Percentiles rank a stretch among this genome's conserved stretches.
Evolutionary conservation across 1,139 yeast species (phyloP).

Genomic region (Blastobotrys apis): DNA sequence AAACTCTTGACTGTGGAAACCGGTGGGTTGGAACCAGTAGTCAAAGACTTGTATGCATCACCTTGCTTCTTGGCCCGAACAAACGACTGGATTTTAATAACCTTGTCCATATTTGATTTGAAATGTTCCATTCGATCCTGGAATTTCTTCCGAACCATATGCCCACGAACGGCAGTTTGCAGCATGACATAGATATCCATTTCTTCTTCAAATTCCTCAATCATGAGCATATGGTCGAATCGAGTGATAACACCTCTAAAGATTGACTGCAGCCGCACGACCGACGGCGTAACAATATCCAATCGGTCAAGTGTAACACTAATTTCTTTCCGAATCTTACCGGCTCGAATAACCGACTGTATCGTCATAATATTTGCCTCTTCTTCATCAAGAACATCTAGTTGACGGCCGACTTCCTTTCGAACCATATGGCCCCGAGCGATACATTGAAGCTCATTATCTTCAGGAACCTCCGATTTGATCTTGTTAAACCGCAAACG

Average conservation of each 20-base stretch:
- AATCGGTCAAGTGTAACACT: conserved; percentile 21
- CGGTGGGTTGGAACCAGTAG: conserved; percentile 70
- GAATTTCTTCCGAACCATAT: conserved; percentile 38
- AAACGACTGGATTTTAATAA: conserved; percentile 69
- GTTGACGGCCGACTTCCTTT: conserved; percentile 16
- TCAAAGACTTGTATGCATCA: conserved; percentile 67
- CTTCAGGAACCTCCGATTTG: conserved; percentile 21
- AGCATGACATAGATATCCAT: conserved; percentile 40
- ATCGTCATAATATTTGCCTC: conserved; percentile 22
- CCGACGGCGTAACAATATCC: conserved; percentile 34
- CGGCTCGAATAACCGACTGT: conserved; percentile 33
- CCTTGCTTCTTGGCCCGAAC: conserved; percentile 67
- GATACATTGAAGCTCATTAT: conserved; percentile 32
- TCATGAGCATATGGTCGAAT: conserved; percentile 45
- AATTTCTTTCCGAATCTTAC: conserved; percentile 25
- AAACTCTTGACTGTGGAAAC: conserved; percentile 71
- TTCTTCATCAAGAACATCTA: conserved; percentile 16
- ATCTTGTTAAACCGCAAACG: conserved; percentile 31
- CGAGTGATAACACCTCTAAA: conserved; percentile 46
- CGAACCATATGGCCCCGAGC: conserved; percentile 34
- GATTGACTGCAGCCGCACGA: conserved; percentile 42
- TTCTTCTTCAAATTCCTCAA: conserved; percentile 52
- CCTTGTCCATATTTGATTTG: conserved; percentile 47
- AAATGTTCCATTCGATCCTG: conserved; percentile 50
- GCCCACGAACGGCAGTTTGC: conserved; percentile 52